Conservation (phyloP, 169 alveolate genomes). For the Plasmodium sp. region DNA sequence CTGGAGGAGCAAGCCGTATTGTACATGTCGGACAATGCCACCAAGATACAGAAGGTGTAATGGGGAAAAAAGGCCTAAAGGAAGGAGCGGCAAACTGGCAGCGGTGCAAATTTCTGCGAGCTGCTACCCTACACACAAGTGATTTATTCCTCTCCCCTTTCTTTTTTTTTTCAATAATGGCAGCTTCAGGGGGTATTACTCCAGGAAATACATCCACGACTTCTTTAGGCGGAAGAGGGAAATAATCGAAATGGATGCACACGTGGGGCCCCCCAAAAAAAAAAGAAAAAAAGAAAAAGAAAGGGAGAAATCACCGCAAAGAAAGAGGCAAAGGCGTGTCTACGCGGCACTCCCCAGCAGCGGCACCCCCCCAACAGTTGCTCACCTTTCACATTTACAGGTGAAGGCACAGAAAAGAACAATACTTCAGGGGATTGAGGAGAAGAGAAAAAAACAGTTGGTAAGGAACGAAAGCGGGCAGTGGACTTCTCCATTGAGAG, state of each 20-base stretch:
- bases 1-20: constrained; percentile 8
- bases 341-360: not conserved
- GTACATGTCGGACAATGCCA: constrained; percentile 37
- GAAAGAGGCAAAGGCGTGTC: not conserved
- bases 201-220: constrained; percentile 71
- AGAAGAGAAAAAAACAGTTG: constrained; percentile 33
- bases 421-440: constrained; percentile 28
- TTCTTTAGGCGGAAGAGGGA: constrained; percentile 52
- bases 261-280: not conserved
- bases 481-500: not conserved
- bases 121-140: not conserved
- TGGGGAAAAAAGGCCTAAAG: not conserved
- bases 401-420: constrained; percentile 19
- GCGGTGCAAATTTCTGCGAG: not conserved
- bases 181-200: constrained; percentile 56
- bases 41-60: constrained; percentile 64
- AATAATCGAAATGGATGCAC: constrained; percentile 34
- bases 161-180: not conserved
- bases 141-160: not conserved
- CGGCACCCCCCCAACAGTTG: too few species aligned
- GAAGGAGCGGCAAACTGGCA: not conserved
- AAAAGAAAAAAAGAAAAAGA: not conserved
- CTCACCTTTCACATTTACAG: constrained; percentile 1
- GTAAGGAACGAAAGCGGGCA: not conserved
- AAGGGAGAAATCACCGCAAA: not conserved